Conservation (phyloP, 352 stramenopile species). For the Phytopythium delawarense region DNA sequence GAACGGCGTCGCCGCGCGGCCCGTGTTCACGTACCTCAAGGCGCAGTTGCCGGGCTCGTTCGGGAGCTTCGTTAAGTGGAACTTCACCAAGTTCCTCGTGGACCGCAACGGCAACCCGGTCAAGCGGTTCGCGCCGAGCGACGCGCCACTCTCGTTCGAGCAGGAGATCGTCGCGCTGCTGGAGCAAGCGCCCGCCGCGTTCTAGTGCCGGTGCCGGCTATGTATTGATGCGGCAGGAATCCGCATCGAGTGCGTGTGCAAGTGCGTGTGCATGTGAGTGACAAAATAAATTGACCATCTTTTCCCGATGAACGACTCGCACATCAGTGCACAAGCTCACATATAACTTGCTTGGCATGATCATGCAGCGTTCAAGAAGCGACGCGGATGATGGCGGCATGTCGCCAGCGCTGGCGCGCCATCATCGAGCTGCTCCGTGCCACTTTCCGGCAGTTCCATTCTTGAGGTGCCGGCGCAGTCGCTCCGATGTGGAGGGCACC, state of each 20-base stretch:
- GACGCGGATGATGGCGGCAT: not conserved
- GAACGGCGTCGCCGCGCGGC: conserved; percentile 59
- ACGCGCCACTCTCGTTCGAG: conserved; percentile 66
- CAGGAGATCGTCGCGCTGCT: conserved; percentile 77
- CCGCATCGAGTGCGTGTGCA: no score
- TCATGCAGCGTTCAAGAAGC: not conserved
- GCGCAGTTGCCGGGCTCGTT: conserved; percentile 27
- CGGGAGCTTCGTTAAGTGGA: conserved; percentile 84
- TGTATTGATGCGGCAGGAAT: not conserved
- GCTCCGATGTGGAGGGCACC: not conserved
- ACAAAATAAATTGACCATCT: no score
- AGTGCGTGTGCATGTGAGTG: no score
- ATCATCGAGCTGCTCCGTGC: not conserved
- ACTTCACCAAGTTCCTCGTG: conserved; percentile 91
- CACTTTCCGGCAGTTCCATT: not conserved
- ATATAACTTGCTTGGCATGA: no score
- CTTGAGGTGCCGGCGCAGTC: not conserved
- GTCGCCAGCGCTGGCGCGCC: not conserved
- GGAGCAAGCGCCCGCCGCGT: conserved; percentile 12
- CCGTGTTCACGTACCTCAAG: conserved; percentile 77
- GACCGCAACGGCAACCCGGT: conserved; percentile 81
- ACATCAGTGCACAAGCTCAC: no score
- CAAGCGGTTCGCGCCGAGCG: conserved; percentile 72
- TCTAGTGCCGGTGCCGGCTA: not conserved
- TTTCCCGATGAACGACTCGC: no score